phyloP scores from a whole-genome alignment of 2,329 filamentous ascomycete genomes.

The Samsoniella hepiali region DNA sequence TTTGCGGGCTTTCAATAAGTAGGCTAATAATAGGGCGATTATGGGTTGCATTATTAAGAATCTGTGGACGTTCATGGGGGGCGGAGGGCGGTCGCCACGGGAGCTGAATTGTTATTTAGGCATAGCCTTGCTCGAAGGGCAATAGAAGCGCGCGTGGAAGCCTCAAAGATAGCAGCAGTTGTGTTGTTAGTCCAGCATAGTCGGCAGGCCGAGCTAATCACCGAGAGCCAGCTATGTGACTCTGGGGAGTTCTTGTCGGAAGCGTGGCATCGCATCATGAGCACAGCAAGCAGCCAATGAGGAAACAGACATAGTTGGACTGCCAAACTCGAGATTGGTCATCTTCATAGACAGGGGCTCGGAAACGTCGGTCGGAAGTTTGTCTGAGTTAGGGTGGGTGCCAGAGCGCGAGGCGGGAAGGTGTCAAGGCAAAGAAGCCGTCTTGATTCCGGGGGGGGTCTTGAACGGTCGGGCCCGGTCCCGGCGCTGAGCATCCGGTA shows the following conservation, averaged over 20 bases:
- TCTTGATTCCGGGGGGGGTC: neutral
- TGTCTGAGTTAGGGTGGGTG: neutral
- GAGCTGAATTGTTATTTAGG: too few species aligned
- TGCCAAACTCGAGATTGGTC: neutral
- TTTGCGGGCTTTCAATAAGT: neutral
- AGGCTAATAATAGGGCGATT: neutral
- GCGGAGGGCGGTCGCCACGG: neutral
- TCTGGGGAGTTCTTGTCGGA: neutral
- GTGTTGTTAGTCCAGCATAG: neutral
- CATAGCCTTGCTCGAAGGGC: neutral
- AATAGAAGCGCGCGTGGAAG: neutral
- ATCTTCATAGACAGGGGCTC: neutral
- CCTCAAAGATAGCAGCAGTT: neutral
- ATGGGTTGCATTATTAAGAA: constrained; percentile 6
- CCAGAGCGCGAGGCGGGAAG: neutral
- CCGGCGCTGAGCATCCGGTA: too few species aligned
- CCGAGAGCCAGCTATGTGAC: neutral
- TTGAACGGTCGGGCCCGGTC: neutral
- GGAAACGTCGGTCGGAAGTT: neutral
- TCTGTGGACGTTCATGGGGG: neutral
- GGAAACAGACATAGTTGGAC: neutral
- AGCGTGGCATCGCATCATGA: neutral
- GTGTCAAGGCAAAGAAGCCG: neutral
- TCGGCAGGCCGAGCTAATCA: constrained; percentile 9
- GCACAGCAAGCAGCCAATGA: neutral